Conservation (phyloP, 768 basidiomycete genomes). For the Leccinum rimulosum region DNA sequence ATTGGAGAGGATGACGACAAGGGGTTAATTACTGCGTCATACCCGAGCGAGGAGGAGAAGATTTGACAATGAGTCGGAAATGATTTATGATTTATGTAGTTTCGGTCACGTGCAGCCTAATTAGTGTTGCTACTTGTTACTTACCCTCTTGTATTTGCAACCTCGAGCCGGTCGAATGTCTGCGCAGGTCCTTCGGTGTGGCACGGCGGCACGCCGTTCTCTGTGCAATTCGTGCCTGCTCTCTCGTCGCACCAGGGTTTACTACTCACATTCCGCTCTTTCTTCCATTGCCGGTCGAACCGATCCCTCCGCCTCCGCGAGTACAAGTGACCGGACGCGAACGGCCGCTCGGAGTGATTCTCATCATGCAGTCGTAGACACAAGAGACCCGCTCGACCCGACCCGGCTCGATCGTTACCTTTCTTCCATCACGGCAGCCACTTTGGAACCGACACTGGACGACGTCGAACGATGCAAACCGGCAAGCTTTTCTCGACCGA, state of each 20-base stretch:
- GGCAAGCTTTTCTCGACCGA: constrained; percentile 35
- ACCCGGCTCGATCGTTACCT: constrained; percentile 57
- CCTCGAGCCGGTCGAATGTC: constrained; percentile 17
- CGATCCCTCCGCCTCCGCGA: constrained; percentile 4
- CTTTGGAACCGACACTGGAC: constrained; percentile 48
- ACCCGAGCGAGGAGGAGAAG: constrained; percentile 11
- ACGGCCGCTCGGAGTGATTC: constrained; percentile 4
- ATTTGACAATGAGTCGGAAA: neutral
- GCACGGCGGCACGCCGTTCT: constrained; percentile 13
- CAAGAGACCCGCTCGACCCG: constrained; percentile 35
- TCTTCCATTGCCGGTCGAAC: constrained; percentile 7
- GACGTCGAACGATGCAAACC: constrained; percentile 65
- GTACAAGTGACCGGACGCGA: neutral
- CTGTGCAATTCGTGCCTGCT: constrained; percentile 15
- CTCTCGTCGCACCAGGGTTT: constrained; percentile 16
- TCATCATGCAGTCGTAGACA: neutral
- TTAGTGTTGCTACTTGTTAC: neutral
- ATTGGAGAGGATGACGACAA: constrained; percentile 55
- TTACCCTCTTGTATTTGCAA: neutral
- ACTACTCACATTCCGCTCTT: constrained; percentile 27
- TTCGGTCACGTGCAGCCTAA: constrained; percentile 18
- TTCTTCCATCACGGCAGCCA: constrained; percentile 45
- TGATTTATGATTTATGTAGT: too few relatives aligned
- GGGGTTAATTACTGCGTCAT: constrained; percentile 21
- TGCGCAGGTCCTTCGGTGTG: constrained; percentile 15